Conservation (phyloP, 768 basidiomycete species). For the Roridomyces roridus region DNA sequence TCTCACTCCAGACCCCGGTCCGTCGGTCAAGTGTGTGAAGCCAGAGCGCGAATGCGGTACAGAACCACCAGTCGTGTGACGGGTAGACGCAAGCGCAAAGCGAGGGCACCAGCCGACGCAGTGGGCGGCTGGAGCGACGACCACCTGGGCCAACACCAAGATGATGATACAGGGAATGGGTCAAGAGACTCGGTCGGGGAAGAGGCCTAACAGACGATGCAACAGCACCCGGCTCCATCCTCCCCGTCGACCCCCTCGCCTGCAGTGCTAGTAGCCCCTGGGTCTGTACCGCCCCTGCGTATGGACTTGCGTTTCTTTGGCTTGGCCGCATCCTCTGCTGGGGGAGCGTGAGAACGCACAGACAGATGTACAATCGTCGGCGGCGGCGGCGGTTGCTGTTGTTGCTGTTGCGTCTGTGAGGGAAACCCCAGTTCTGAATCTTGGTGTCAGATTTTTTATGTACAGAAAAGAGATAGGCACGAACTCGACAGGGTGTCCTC, state of each 20-base stretch:
- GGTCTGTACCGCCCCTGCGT: conserved; percentile 3
- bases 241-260: background rate
- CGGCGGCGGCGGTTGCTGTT: conserved; percentile 18
- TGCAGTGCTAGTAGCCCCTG: background rate
- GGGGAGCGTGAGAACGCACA: conserved; percentile 63
- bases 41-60: too few relatives aligned
- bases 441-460: too few relatives aligned
- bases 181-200: background rate
- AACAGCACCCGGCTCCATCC: conserved; percentile 17
- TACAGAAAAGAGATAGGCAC: conserved; percentile 30
- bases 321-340: conserved; percentile 55
- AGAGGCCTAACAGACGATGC: conserved; percentile 17
- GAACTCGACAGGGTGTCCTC: conserved; percentile 76
- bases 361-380: conserved; percentile 81
- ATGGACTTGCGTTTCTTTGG: conserved; percentile 51
- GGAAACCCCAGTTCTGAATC: conserved; percentile 48
- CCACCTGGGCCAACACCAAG: too few relatives aligned
- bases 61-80: too few relatives aligned
- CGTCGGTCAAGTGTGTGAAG: too few relatives aligned
- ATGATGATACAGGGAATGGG: background rate
- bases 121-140: too few relatives aligned
- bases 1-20: too few relatives aligned
- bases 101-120: too few relatives aligned
- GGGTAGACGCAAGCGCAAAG: too few relatives aligned
- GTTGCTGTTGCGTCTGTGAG: conserved; percentile 37